Evolutionary conservation across 257 asterid species (phyloP).

Genomic region (Penstemon davidsonii): DNA sequence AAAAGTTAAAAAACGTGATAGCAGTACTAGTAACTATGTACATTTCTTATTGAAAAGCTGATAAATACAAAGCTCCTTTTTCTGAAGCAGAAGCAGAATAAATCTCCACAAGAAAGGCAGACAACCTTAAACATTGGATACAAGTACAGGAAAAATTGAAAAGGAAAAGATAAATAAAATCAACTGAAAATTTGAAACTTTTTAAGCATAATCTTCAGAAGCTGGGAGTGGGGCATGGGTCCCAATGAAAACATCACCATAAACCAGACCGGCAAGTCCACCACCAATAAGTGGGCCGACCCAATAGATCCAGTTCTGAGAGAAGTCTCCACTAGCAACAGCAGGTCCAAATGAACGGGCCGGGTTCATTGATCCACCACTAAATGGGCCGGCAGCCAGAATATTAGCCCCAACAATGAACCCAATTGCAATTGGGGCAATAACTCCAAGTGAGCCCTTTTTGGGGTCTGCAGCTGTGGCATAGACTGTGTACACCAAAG

Average conservation of each 20-base stretch:
- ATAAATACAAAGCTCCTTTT: conserved; percentile 15
- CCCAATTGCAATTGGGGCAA: conserved; percentile 80
- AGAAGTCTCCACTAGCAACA: conserved; percentile 54
- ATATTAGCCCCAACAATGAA: conserved; percentile 77
- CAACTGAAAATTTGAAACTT: not conserved
- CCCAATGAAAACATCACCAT: conserved; percentile 57
- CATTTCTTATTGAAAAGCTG: conserved; percentile 22
- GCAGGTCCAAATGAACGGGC: conserved; percentile 86
- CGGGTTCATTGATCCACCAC: conserved; percentile 85
- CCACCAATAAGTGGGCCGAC: conserved; percentile 81
- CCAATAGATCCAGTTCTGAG: conserved; percentile 67
- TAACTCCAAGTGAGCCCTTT: conserved; percentile 62
- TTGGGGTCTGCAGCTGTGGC: conserved; percentile 86
- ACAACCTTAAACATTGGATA: conserved; percentile 1
- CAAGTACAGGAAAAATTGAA: not conserved
- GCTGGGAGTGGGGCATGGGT: conserved; percentile 39
- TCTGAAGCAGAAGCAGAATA: not conserved
- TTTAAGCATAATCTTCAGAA: conserved; percentile 48
- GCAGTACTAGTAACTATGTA: conserved; percentile 5
- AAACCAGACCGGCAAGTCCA: conserved; percentile 65
- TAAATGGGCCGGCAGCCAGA: conserved; percentile 76
- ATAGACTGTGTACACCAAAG: conserved; percentile 68
- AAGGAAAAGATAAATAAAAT: not conserved
- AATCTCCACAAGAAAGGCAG: not conserved
- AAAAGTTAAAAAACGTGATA: too few species aligned